phyloP scores from a whole-genome alignment of 2,329 filamentous ascomycete species.

The Xylariaceae sp. region DNA sequence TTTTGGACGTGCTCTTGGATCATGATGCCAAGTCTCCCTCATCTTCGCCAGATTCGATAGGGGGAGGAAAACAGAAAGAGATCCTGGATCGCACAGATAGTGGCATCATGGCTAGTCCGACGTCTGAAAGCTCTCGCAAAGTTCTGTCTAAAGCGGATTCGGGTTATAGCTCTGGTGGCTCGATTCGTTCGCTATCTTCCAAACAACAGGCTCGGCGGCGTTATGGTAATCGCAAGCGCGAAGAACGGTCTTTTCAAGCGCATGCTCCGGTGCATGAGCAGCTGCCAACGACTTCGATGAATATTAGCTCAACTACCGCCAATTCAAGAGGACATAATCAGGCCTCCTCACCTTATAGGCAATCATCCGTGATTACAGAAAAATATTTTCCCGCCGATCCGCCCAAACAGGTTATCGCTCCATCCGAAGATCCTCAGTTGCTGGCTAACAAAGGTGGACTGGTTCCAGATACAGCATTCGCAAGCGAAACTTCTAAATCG shows the following conservation, averaged over 20 bases:
- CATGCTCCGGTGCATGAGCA: neutral
- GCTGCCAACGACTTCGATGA: neutral
- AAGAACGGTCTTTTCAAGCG: constrained; percentile 4
- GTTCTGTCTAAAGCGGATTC: constrained; percentile 54
- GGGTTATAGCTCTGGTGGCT: constrained; percentile 57
- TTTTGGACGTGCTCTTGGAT: constrained; percentile 34
- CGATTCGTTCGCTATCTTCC: constrained; percentile 46
- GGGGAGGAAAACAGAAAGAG: constrained; percentile 22
- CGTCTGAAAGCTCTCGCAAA: constrained; percentile 39
- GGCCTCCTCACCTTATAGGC: constrained; percentile 17
- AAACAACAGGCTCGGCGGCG: constrained; percentile 29
- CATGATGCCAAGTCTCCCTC: constrained; percentile 39
- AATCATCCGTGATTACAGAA: constrained; percentile 34
- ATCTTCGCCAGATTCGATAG: constrained; percentile 19
- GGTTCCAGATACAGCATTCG: neutral
- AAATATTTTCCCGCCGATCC: constrained; percentile 29
- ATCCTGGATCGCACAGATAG: constrained; percentile 43
- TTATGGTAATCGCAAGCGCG: constrained; percentile 21
- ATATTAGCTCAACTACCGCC: neutral
- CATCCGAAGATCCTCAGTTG: neutral
- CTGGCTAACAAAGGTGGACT: neutral
- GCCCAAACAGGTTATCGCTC: neutral
- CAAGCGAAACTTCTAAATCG: constrained; percentile 17
- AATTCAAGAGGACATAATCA: neutral
- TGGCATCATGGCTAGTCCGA: constrained; percentile 44